Evolutionary conservation across 2,329 filamentous ascomycete genomes (phyloP).

Genomic region (Xylaria multiplex): DNA sequence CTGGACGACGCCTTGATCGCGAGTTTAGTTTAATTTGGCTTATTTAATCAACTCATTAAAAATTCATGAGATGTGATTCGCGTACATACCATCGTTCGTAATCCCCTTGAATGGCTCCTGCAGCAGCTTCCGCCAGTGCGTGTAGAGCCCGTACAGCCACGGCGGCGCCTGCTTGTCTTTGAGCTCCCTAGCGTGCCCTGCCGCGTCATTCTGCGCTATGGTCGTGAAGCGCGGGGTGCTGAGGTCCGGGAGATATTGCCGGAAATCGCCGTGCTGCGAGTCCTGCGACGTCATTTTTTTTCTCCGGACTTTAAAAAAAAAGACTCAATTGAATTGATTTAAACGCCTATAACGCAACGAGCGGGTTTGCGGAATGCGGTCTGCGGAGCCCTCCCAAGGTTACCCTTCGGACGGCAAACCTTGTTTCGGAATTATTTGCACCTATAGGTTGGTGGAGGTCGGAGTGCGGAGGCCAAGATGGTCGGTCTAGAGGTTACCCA

Average conservation of each 20-base stretch:
- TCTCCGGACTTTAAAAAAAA: no score
- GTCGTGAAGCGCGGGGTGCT: slow-evolving; percentile 68
- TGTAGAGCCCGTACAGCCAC: slow-evolving; percentile 71
- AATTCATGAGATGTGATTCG: not conserved
- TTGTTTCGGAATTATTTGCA: not conserved
- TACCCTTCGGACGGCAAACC: not conserved
- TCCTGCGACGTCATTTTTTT: slow-evolving; percentile 28
- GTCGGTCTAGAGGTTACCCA: not conserved
- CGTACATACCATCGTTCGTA: slow-evolving; percentile 72
- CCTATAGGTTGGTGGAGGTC: slow-evolving; percentile 1
- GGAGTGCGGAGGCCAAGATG: slow-evolving; percentile 2
- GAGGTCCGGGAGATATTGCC: slow-evolving; percentile 71
- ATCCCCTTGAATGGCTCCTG: slow-evolving; percentile 77
- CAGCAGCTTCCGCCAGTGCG: slow-evolving; percentile 67
- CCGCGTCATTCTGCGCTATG: slow-evolving; percentile 70
- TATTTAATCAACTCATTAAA: slow-evolving; percentile 8
- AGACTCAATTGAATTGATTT: not conserved
- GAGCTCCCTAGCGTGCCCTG: slow-evolving; percentile 70
- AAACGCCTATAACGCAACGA: not conserved
- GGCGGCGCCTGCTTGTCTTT: slow-evolving; percentile 68
- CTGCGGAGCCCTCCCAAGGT: not conserved
- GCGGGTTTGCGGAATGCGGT: not conserved
- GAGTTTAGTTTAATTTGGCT: not conserved
- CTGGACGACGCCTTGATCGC: slow-evolving; percentile 58
- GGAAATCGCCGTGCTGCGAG: slow-evolving; percentile 53